A percentile compares a stretch with the other conserved stretches of the same genome.
These are phyloP conservation scores for Aspergillus fumigatus DNA, from an alignment of 2,329 filamentous ascomycete species.

Conservation along the genomic window DNA sequence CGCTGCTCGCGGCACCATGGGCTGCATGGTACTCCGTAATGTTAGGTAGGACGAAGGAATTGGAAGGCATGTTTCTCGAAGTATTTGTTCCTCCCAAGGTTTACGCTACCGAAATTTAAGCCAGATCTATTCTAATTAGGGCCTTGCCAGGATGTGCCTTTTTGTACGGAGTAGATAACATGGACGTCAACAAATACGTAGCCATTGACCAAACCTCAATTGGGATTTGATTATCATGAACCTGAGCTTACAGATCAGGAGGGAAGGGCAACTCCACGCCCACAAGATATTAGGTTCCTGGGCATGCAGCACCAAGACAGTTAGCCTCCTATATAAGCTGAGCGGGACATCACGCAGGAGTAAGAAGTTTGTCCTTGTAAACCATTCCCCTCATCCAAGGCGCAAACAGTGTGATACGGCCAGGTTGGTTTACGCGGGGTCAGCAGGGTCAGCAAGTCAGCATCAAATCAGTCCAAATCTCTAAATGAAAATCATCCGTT, in stretches of 20 bases:
- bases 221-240: neutral
- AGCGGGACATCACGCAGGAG: neutral
- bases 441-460: constrained; percentile 7
- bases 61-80: neutral
- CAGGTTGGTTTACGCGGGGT: constrained; percentile 10
- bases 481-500: constrained; percentile 11
- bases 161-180: neutral
- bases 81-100: neutral
- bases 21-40: neutral
- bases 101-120: neutral
- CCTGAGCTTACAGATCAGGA: neutral
- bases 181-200: no score
- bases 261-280: neutral
- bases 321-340: neutral
- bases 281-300: neutral
- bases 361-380: neutral
- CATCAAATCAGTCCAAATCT: constrained; percentile 4
- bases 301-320: neutral
- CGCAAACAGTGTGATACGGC: constrained; percentile 4
- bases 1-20: constrained; percentile 8
- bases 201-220: neutral
- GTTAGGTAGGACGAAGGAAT: neutral
- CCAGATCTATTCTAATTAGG: neutral
- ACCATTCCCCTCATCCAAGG: constrained; percentile 7
- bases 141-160: neutral